Conservation (phyloP, 1,139 yeast species). For the Candida sp. region DNA sequence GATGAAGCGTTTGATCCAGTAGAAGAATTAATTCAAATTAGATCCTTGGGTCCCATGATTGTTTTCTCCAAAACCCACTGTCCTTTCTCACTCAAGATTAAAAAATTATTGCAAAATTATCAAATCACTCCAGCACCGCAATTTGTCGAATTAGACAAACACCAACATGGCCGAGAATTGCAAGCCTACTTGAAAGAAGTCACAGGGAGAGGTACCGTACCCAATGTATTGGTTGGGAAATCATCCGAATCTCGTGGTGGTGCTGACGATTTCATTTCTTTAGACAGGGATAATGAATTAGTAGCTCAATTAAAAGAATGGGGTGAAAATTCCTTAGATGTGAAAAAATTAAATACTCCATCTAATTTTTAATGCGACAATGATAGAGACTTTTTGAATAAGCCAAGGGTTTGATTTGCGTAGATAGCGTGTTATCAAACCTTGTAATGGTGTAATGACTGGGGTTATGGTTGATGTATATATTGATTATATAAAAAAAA, state of each 20-base stretch:
- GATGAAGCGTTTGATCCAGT: conserved; percentile 51
- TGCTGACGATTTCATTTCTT: conserved; percentile 67
- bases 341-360: conserved; percentile 54
- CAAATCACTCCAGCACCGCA: conserved; percentile 68
- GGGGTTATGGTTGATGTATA: not conserved
- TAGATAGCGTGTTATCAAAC: too few species aligned
- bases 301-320: conserved; percentile 49
- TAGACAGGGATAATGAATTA: conserved; percentile 57
- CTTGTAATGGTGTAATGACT: not conserved
- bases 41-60: conserved; percentile 65
- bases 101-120: conserved; percentile 65
- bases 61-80: conserved; percentile 69
- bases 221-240: conserved; percentile 64
- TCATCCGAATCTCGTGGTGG: conserved; percentile 62
- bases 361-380: conserved; percentile 31
- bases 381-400: not conserved
- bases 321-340: conserved; percentile 59
- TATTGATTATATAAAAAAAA: not conserved
- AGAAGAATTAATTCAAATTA: conserved; percentile 54
- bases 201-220: conserved; percentile 68
- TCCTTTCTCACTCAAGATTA: conserved; percentile 73
- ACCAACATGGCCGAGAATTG: conserved; percentile 59
- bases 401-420: not conserved
- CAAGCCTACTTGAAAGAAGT: conserved; percentile 56
- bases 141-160: conserved; percentile 81